Evolutionary conservation across 108 stramenopile species (phyloP).

Genomic region (Thalassiosira profunda): DNA sequence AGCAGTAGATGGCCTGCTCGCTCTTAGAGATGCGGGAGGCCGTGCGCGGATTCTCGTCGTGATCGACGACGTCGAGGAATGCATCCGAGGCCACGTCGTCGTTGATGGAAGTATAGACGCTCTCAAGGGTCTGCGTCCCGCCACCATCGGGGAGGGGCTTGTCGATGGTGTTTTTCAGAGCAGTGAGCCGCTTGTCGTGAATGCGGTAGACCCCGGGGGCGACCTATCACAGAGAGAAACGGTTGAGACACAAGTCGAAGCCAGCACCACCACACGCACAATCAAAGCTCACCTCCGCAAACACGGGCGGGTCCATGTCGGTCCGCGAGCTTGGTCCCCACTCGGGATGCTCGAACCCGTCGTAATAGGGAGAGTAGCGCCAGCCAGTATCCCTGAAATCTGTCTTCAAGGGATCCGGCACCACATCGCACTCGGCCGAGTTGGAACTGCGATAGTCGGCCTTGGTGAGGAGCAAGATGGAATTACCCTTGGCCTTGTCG

Average conservation of each 20-base stretch:
- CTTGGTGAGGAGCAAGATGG: slow-evolving; percentile 1
- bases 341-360: slow-evolving; percentile 17
- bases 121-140: slow-evolving; percentile 9
- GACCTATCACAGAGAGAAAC: no score
- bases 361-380: slow-evolving; percentile 16
- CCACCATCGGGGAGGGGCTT: slow-evolving; percentile 27
- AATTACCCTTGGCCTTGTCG: no score
- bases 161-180: slow-evolving; percentile 6
- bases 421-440: background rate
- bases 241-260: no score
- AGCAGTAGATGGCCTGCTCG: slow-evolving; percentile 24
- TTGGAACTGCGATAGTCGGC: background rate
- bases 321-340: background rate
- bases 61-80: slow-evolving; percentile 1
- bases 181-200: slow-evolving; percentile 10
- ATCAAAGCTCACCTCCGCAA: no score
- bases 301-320: no score
- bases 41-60: slow-evolving; percentile 24
- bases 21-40: background rate
- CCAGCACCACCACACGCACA: no score
- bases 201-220: slow-evolving; percentile 2
- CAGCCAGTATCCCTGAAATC: slow-evolving; percentile 2
- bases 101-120: slow-evolving; percentile 14
- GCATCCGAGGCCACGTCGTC: background rate
- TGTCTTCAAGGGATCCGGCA: slow-evolving; percentile 15